These are phyloP conservation scores for Citrullus amarus DNA, from an alignment of 306 rosid species.

Conservation along the genomic window DNA sequence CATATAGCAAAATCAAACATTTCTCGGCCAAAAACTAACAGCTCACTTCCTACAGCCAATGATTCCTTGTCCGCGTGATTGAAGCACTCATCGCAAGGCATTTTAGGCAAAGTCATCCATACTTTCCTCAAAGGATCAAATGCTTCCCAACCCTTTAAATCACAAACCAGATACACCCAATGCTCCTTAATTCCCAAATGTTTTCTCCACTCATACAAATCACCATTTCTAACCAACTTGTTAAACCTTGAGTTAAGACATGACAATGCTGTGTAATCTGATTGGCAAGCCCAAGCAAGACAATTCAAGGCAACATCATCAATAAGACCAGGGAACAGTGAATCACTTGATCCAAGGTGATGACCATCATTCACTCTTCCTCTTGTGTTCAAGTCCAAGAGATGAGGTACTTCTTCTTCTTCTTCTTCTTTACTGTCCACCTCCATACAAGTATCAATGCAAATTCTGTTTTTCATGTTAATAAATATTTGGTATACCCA, in stretches of 20 bases:
- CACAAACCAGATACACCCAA: constrained; percentile 26
- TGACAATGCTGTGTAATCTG: constrained; percentile 20
- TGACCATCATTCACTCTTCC: constrained; percentile 60
- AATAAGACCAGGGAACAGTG: constrained; percentile 42
- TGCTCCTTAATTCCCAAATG: constrained; percentile 20
- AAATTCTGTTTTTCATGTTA: constrained; percentile 23
- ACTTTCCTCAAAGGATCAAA: constrained; percentile 18
- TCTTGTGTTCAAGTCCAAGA: constrained; percentile 6
- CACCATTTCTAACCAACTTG: constrained; percentile 17
- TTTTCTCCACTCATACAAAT: constrained; percentile 19
- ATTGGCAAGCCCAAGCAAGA: constrained; percentile 18
- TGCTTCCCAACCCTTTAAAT: constrained; percentile 21
- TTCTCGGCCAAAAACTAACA: constrained; percentile 29
- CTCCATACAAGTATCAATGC: constrained; percentile 10
- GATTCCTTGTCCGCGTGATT: constrained; percentile 28
- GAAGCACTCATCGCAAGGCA: constrained; percentile 28
- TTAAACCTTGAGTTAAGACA: constrained; percentile 21
- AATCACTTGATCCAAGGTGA: constrained; percentile 54
- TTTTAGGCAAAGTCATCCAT: constrained; percentile 23
- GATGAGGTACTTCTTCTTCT: constrained; percentile 6
- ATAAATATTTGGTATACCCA: constrained; percentile 21
- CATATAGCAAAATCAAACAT: constrained; percentile 17
- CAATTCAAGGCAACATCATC: constrained; percentile 23
- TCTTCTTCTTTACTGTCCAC: constrained; percentile 5
- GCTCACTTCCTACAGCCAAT: constrained; percentile 23